Base-by-base conservation (phyloP, 1,284 basidiomycete species). In the Pseudozyma sp. region DNA sequence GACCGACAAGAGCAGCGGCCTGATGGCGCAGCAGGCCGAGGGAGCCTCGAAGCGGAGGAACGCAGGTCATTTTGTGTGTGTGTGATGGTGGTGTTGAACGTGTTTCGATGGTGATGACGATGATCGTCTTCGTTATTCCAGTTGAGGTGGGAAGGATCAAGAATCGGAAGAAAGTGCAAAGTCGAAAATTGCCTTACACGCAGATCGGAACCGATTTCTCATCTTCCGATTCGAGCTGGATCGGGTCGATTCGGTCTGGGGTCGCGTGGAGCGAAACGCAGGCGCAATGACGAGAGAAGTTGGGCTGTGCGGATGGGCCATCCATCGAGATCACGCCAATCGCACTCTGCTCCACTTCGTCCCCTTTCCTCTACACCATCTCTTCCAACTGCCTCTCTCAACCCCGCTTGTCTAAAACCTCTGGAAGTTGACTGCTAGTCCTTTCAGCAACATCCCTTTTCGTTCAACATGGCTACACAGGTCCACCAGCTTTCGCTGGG, bases 401-500 rank as follows among this genome's bases (percentile, higher is more conserved):
- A 49, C 42, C n/a, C 43, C 17, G 39, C 24, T 24, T 7, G 11
- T n/a, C 11, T 16, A 4, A 8, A 13, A 56, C 11, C 29, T 7
- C 51, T 54, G 67, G 61, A 68, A 76, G 76, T 75, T 40, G 78
- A 80, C 76, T 78, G 78, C 74, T 78, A 70, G 78, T 80, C 73
- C 78, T 78, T 60, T 50, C 55, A 66, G 35, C 51, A 35, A 14
- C 14, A 9, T n/a, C 5, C 7, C 5, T 10, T 7, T 13, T 19
- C 14, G 16, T 11, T 17, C 64, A 62, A 24, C 45, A 80, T 80
- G 78, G 71, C 79, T 7, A 72, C 62, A 9, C 79, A 83, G 60
- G 76, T 84, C 43, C 82, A 84, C 85, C 89, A 89, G 65, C 89
- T 99, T 58, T 89, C 92, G 34, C 89, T 93, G 79, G 89, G 89